Conservation (phyloP, 169 alveolate species). For the Cryptosporidium bovis region DNA sequence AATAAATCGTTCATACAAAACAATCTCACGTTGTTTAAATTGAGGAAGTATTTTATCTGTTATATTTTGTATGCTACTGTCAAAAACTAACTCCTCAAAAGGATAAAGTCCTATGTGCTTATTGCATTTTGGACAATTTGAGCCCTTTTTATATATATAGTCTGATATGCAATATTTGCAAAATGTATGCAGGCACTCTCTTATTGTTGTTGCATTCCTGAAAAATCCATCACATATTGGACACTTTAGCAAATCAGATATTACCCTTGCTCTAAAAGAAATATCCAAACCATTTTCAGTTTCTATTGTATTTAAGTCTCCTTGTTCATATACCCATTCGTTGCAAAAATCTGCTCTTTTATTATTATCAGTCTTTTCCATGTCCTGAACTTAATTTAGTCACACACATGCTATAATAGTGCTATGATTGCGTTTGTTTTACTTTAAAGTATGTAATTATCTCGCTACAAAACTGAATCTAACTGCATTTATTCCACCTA, state of each 20-base stretch:
- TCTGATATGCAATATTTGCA: conserved; percentile 77
- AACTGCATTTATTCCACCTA: too few species aligned
- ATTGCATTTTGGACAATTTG: conserved; percentile 80
- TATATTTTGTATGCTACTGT: conserved; percentile 78
- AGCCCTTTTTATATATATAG: conserved; percentile 72
- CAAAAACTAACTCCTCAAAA: conserved; percentile 68
- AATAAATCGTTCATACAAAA: conserved; percentile 29
- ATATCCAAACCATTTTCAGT: conserved; percentile 76
- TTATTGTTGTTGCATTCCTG: conserved; percentile 79
- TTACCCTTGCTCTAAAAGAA: conserved; percentile 63
- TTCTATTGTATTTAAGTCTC: conserved; percentile 53
- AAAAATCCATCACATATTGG: conserved; percentile 80
- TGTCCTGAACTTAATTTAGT: too few species aligned
- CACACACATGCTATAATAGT: too few species aligned
- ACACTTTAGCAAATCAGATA: conserved; percentile 76
- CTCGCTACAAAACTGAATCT: too few species aligned
- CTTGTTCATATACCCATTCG: conserved; percentile 17
- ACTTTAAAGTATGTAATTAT: too few species aligned
- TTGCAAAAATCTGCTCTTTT: not conserved
- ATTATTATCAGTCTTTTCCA: too few species aligned
- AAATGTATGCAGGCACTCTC: conserved; percentile 81
- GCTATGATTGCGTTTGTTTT: too few species aligned
- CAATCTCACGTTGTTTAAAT: conserved; percentile 73
- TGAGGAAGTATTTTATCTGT: conserved; percentile 81
- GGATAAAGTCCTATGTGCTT: conserved; percentile 50